Base-by-base conservation (phyloP, 768 basidiomycete species). In the Mycena polygramma region DNA sequence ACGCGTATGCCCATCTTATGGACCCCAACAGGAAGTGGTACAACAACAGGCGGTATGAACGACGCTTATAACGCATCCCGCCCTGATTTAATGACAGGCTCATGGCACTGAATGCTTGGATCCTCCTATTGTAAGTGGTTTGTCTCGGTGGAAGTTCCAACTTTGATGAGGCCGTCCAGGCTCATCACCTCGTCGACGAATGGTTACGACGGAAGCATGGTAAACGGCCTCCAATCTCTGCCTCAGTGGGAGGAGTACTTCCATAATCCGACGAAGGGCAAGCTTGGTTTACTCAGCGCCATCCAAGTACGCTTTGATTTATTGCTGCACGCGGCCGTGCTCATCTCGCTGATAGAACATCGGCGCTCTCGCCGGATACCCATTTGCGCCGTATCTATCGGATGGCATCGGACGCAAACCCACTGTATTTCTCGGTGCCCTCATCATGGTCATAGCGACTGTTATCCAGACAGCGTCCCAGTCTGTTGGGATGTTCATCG, bases 401-500 rank as follows among this genome's bases (percentile, higher is more conserved):
- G 93, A 95, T 76, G 87, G 87, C 51, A 77, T 94, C 59, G 93
- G 94, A 54, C 91, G 93, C 76, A 86, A 90, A 35, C 77, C 78
- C 5, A 84, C 91, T 19, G 86, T 94, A 48, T 89, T 90, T 80
- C 69, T 94, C 26, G 93, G 93, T 58, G 91, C 92, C 13, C 35
- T 76, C 20, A 87, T 93, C 76, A 93, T 94, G 91, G 84, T 87
- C 67, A 80, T 87, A 54, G 93, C 88, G 22, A 89, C 89, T 35
- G 89, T 86, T 43, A 57, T 94, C 41, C 93, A 94, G 74, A 89
- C 91, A 3, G 91, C 91, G 11, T 83, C 92, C n/a, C 86, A 89
- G 63, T 91, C 88, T 41, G 85, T 92, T 35, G 87, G 87, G 69
- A 92, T 93, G 90, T 94, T 94, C 84, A 92, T 94, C 74, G 91